Evolutionary conservation across 148 eudicot species (phyloP), one percentile per base, ranked within the genome.

Genomic region (Camellia sinensis): DNA sequence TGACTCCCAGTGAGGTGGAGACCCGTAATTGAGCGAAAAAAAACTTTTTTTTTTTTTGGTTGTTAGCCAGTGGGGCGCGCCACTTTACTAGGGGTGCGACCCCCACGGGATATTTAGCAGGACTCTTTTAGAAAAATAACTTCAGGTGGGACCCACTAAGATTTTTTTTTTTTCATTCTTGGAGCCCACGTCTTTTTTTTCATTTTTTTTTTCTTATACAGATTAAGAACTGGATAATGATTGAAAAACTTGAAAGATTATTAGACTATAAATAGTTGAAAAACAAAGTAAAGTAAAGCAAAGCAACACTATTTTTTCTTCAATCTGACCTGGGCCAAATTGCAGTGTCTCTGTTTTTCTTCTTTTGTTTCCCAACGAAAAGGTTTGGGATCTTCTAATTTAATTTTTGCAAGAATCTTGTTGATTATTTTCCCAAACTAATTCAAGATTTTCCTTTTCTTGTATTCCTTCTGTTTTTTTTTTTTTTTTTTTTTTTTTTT

Each of bases 351-450:
- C 66, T 54, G 44, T 5, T 11, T 73, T 60, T 80, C 15, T 22
- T 63, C 54, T 75, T 22, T 74, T 29, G 15, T 22, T 19, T 44
- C 7, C 54, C 63, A 15, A 52, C 57, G 10, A 7, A 52, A 59
- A 81, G 83, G 83, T 81, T 29, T 13, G 75, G n/a, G 46, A 41
- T 70, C 50, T 78, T 45, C 6, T 67, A 10, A 37, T 57, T 63
- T 17, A 12, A 12, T 12, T 77, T 14, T 64, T 22, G 15, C 1
- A 10, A 22, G 6, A 18, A n/a, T 65, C 29, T 48, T 46, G 57
- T 48, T 48, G 71, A 7, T 64, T 4, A 43, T 44, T 4, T 29
- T 63, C 17, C 37, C 8, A 22, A 45, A 19, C 45, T 64, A 21
- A 13, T 21, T 18, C 8, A 59, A 45, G 18, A 71, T 65, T 69